Percentiles rank a stretch among this genome's conserved stretches.
Conservation (phyloP, 1,139 yeast genomes). For the Arxiozyma bovina region DNA sequence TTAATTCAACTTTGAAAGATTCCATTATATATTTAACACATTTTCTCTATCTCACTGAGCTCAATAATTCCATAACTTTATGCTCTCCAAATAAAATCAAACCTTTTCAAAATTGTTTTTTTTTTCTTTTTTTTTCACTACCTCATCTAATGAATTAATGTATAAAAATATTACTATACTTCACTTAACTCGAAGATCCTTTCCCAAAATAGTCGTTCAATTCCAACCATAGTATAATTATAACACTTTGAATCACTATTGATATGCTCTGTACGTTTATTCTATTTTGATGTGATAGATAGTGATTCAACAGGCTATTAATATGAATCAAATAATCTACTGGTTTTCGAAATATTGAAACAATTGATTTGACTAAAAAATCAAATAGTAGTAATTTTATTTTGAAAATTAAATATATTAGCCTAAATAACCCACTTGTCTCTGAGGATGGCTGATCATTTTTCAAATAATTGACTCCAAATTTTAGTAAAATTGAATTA, state of each 20-base stretch:
- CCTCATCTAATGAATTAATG: background rate
- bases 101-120: too few species aligned
- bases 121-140: background rate
- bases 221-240: background rate
- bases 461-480: too few species aligned
- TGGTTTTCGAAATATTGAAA: background rate
- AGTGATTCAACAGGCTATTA: background rate
- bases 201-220: background rate
- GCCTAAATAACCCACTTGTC: background rate
- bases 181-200: background rate
- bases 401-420: too few species aligned
- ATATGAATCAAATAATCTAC: background rate
- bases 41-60: too few species aligned
- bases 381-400: background rate
- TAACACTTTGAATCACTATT: background rate
- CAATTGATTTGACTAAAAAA: background rate
- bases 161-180: background rate
- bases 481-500: background rate
- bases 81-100: too few species aligned
- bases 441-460: background rate
- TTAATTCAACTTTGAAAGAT: too few species aligned
- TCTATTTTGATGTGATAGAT: background rate
- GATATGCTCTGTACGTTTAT: background rate
- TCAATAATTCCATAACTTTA: too few species aligned
- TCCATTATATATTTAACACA: too few species aligned